Evolutionary conservation across 2,329 filamentous ascomycete species (phyloP).

Genomic region (Plectosphaerella plurivora): DNA sequence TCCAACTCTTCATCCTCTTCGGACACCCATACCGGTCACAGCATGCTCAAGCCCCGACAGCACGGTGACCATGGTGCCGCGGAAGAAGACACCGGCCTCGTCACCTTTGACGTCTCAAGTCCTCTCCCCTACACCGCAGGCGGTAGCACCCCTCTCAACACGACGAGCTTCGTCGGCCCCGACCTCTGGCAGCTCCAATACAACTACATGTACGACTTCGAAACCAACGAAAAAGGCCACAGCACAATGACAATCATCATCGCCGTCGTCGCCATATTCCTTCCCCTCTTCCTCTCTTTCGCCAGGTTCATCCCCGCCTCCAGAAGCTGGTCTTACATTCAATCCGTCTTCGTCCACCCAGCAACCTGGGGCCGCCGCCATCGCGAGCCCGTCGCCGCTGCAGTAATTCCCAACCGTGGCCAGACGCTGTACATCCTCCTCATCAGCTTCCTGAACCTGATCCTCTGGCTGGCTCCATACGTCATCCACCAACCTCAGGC

Average conservation of each 20-base stretch:
- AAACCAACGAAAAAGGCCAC: slow-evolving; percentile 34
- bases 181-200: slow-evolving; percentile 33
- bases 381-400: slow-evolving; percentile 12
- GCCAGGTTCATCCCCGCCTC: slow-evolving; percentile 21
- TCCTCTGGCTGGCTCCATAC: slow-evolving; percentile 25
- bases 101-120: background rate
- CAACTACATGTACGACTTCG: slow-evolving; percentile 47
- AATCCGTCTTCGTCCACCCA: slow-evolving; percentile 21
- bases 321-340: background rate
- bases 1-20: background rate
- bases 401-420: slow-evolving; percentile 32
- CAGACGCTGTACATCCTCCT: slow-evolving; percentile 38
- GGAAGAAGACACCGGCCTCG: background rate
- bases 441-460: slow-evolving; percentile 30
- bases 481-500: slow-evolving; percentile 17
- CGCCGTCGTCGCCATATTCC: slow-evolving; percentile 13
- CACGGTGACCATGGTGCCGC: slow-evolving; percentile 1
- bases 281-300: slow-evolving; percentile 23
- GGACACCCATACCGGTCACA: background rate
- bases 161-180: slow-evolving; percentile 23
- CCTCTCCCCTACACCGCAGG: background rate
- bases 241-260: slow-evolving; percentile 17
- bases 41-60: background rate
- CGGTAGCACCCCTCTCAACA: slow-evolving; percentile 18
- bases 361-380: slow-evolving; percentile 18